Evolutionary conservation across 1,284 basidiomycete genomes (phyloP), one percentile per base, ranked within the genome.

Genomic region (Phenoliferia sp.): DNA sequence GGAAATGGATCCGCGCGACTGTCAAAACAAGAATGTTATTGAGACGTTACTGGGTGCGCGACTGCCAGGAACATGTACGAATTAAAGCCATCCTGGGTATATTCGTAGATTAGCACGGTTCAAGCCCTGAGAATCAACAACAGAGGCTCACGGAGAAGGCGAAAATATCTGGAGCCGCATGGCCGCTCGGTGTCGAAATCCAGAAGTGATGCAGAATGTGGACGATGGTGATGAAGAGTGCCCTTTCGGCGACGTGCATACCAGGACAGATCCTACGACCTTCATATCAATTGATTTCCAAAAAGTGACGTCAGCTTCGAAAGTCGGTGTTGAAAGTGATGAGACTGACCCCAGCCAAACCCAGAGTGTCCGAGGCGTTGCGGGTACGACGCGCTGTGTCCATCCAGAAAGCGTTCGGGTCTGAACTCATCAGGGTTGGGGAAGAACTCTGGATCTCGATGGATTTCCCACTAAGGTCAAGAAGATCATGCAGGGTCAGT

Each of bases 301-400:
- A 36, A 59, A 22, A 6, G n/a, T 3, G 28, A 17, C 19, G 33
- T 59, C 34, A 59, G 57, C 2, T 15, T 1, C 19, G 22, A 16
- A 1, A 10, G 1, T 17, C 22, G 15, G 33, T 15, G 32, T 34
- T 50, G 12, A 33, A 48, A 26, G 36, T 33, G n/a, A 39, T 35
- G 22, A 3, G 62, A 31, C 52, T 57, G 29, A 9, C 70, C 70
- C 57, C 75, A 72, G 0, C 76, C 76, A 33, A 76, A 75, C 7
- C 73, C 76, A n/a, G 72, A 75, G 44, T 67, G 55, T 0, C 68
- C 68, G 16, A 29, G 34, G 59, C 60, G 66, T 29, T 65, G 64
- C 10, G 68, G 64, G 39, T 69, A 69, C 16, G 58, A 28, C 9
- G 62, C 52, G 12, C 36, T 59, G 7, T 58, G 50, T 7, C 17